Evolutionary conservation across 2,329 filamentous ascomycete species (phyloP).

Genomic region (Mycosphaerella arachidis): DNA sequence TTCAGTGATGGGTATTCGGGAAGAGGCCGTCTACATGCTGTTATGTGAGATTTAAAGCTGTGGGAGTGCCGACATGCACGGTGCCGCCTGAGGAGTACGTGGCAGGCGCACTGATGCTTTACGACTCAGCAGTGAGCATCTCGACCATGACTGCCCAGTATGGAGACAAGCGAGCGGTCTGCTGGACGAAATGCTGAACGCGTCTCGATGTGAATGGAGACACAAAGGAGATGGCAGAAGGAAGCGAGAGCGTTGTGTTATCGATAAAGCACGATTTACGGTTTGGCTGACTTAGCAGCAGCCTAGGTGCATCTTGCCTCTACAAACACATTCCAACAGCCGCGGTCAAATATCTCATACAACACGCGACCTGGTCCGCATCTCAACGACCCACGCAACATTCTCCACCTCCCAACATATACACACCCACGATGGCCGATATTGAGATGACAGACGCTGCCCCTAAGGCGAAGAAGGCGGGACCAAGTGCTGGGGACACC

Average conservation of each 20-base stretch:
- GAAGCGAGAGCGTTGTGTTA: background rate
- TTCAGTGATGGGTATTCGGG: background rate
- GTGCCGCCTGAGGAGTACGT: background rate
- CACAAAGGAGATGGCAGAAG: background rate
- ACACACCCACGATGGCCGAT: constrained; percentile 68
- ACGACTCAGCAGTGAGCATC: background rate
- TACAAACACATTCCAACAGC: background rate
- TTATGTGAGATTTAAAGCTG: background rate
- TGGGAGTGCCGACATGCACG: background rate
- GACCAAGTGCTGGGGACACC: constrained; percentile 46
- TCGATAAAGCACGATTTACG: background rate
- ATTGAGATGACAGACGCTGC: constrained; percentile 90
- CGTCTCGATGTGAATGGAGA: background rate
- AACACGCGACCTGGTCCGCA: background rate
- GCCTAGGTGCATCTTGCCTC: background rate
- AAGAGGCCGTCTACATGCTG: background rate
- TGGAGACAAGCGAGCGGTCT: too few species aligned
- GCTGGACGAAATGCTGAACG: background rate
- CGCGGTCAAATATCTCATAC: background rate
- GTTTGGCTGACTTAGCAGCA: background rate
- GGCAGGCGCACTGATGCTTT: background rate
- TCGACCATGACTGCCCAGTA: too few species aligned
- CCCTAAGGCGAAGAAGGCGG: constrained; percentile 52
- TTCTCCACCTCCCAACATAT: background rate
- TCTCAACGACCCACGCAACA: background rate